Percentiles rank a stretch among this genome's conserved stretches.
Conservation (phyloP, 805 yeast species). For the Kurtzmaniella fragi region DNA sequence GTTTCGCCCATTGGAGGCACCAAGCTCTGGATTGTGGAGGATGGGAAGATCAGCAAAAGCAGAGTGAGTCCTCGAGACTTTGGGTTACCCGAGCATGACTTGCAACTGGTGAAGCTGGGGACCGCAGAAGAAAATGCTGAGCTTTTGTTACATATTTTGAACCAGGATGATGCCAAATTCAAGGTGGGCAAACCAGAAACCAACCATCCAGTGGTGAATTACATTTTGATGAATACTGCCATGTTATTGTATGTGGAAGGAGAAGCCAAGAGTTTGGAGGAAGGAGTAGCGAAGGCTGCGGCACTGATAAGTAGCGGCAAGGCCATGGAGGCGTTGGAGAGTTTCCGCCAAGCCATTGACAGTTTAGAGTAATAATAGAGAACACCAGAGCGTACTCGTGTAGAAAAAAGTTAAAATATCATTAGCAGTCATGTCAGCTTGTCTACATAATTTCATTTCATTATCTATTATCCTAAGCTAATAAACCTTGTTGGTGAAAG, state of each 20-base stretch:
- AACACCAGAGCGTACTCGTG: too few species aligned
- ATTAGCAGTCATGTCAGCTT: too few species aligned
- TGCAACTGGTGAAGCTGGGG: constrained; percentile 69
- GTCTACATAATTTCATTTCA: too few species aligned
- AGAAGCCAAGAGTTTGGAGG: constrained; percentile 58
- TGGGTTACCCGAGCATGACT: constrained; percentile 68
- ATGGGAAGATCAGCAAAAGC: constrained; percentile 38
- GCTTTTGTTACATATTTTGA: constrained; percentile 39
- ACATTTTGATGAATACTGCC: constrained; percentile 84
- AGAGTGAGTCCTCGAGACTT: constrained; percentile 70
- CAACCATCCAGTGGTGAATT: constrained; percentile 70
- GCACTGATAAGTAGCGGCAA: constrained; percentile 61
- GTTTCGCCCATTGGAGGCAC: constrained; percentile 86
- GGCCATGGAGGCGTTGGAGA: constrained; percentile 56
- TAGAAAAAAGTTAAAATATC: too few species aligned
- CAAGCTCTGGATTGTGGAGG: constrained; percentile 65
- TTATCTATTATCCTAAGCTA: constrained; percentile 10
- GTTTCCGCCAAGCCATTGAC: constrained; percentile 32
- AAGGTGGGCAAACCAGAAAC: constrained; percentile 32
- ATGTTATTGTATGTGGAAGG: constrained; percentile 83
- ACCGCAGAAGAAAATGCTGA: constrained; percentile 84
- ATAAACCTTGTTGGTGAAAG: constrained; percentile 43
- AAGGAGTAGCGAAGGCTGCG: constrained; percentile 74
- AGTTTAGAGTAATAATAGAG: too few species aligned
- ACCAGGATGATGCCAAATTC: constrained; percentile 42